These are phyloP conservation scores for Gnaphalium uliginosum DNA, from an alignment of 129 eudicot genomes.

Conservation along the genomic window DNA sequence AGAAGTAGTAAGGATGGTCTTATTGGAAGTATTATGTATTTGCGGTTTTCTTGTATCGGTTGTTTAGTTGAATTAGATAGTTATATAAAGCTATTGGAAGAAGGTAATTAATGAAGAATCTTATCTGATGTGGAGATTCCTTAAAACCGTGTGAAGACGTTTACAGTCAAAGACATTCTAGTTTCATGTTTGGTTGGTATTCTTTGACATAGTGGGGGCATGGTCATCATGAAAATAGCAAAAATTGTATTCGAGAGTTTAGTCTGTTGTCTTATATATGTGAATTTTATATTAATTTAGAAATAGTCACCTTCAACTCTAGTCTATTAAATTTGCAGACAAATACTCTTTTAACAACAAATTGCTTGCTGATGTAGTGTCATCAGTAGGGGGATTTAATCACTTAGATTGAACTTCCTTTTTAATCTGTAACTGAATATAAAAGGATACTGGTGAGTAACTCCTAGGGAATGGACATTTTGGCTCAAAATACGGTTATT, in stretches of 20 bases:
- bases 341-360: neutral
- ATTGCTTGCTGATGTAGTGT: constrained; percentile 1
- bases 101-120: neutral
- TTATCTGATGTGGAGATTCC: neutral
- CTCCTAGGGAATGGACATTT: neutral
- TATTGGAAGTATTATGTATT: neutral
- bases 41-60: neutral
- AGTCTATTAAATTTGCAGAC: neutral
- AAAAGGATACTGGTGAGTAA: neutral
- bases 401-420: neutral
- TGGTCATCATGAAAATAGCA: neutral
- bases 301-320: neutral
- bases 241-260: neutral
- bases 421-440: neutral
- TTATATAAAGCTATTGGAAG: neutral
- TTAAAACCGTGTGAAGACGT: neutral
- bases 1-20: neutral
- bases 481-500: neutral
- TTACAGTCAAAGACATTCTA: neutral
- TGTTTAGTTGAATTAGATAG: neutral
- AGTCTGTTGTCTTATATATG: neutral
- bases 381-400: neutral
- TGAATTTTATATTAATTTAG: neutral
- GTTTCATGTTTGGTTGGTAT: neutral
- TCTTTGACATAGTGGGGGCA: neutral